Conservation (phyloP, 345 rosid species). For the Hibiscus mutabilis region DNA sequence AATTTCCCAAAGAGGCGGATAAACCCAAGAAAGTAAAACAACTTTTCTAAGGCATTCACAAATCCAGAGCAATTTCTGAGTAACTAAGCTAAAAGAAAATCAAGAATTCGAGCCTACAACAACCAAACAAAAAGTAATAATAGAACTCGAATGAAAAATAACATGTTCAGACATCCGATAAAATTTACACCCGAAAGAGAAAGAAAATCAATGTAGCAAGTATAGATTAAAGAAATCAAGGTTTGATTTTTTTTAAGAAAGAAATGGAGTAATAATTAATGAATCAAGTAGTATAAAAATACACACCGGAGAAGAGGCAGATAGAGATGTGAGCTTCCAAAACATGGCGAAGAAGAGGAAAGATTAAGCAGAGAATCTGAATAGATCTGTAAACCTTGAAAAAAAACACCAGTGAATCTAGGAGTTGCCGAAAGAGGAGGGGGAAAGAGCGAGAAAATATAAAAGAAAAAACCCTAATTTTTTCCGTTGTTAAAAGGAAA, state of each 20-base stretch:
- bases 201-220: too few species aligned
- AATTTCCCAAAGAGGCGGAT: not conserved
- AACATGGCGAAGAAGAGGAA: conserved; percentile 45
- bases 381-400: conserved; percentile 58
- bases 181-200: too few species aligned
- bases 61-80: not conserved
- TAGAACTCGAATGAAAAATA: not conserved
- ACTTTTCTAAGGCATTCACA: not conserved
- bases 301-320: conserved; percentile 92
- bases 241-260: too few species aligned
- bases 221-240: too few species aligned
- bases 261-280: not conserved
- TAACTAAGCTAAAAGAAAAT: not conserved
- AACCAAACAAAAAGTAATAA: not conserved
- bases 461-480: conserved; percentile 8
- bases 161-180: not conserved
- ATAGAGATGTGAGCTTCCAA: conserved; percentile 90
- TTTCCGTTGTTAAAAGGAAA: not conserved
- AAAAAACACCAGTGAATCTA: conserved; percentile 31
- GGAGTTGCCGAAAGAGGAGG: conserved; percentile 18
- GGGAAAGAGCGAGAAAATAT: conserved; percentile 30
- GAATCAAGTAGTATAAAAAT: not conserved
- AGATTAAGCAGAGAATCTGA: conserved; percentile 22
- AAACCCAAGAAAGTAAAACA: conserved; percentile 5
- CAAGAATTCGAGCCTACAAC: not conserved